Percentiles rank a stretch among this genome's conserved stretches.
Evolutionary conservation across 768 basidiomycete genomes (phyloP).

Genomic region (Auricularia sp.): DNA sequence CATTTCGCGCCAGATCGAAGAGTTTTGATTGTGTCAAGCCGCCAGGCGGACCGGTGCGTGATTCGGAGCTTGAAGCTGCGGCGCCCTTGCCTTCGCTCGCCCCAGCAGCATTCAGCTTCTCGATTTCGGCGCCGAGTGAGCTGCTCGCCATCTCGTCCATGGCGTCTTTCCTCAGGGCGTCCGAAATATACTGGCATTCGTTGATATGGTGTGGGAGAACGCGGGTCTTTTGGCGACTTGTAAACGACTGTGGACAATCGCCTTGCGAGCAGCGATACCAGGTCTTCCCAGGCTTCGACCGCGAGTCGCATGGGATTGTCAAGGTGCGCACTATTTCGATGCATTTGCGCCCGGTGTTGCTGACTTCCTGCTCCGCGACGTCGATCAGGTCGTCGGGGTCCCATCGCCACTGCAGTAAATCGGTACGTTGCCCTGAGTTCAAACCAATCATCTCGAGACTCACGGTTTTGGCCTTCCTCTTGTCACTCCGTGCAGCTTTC

Average conservation of each 20-base stretch:
- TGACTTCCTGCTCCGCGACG: background rate
- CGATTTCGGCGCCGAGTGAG: background rate
- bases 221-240: background rate
- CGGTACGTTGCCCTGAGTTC: too few species aligned
- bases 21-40: background rate
- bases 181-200: background rate
- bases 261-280: background rate
- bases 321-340: background rate
- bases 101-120: background rate
- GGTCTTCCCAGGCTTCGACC: background rate
- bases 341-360: background rate
- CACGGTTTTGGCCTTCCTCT: too few species aligned
- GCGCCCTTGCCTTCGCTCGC: background rate
- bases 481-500: too few species aligned
- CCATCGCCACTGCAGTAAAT: too few species aligned
- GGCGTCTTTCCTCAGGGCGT: background rate
- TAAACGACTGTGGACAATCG: background rate
- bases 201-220: background rate
- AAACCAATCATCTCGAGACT: too few species aligned
- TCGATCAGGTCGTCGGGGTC: too few species aligned
- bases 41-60: too few species aligned
- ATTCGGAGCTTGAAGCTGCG: background rate
- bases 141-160: background rate
- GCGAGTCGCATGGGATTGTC: background rate
- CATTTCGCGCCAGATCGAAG: background rate